A percentile compares a stretch with the other conserved stretches of the same genome.
Conservation (phyloP, 2,329 filamentous ascomycete genomes). For the Penicillium sclerotiorum region DNA sequence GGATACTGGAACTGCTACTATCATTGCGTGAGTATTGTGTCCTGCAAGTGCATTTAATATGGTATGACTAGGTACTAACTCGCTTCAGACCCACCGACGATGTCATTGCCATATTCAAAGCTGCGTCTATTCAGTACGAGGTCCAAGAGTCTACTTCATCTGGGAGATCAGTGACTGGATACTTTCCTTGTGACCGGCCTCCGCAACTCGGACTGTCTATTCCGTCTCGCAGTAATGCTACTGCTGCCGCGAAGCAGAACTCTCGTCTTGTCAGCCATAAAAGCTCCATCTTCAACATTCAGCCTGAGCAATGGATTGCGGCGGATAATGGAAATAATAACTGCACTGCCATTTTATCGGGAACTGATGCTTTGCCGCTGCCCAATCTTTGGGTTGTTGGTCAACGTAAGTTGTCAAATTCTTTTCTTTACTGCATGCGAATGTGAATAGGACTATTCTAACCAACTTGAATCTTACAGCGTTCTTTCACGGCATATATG, state of each 20-base stretch:
- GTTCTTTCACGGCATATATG: slow-evolving; percentile 5
- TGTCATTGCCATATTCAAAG: neutral
- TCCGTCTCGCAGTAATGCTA: slow-evolving; percentile 1
- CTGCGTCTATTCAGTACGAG: neutral
- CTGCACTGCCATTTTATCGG: slow-evolving; percentile 6
- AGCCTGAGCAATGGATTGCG: slow-evolving; percentile 1
- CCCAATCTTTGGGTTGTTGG: slow-evolving; percentile 6
- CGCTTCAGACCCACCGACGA: neutral
- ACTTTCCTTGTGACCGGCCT: slow-evolving; percentile 8
- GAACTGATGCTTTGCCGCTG: neutral
- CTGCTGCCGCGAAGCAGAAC: neutral
- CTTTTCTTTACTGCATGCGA: neutral
- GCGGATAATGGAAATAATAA: slow-evolving; percentile 8
- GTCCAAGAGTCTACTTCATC: neutral
- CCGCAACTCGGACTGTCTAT: slow-evolving; percentile 3
- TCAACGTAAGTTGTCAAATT: slow-evolving; percentile 2
- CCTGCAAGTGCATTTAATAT: too few relatives aligned
- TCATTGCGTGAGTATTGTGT: slow-evolving; percentile 4
- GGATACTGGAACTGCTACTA: slow-evolving; percentile 6
- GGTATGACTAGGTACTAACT: too few relatives aligned
- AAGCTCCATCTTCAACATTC: slow-evolving; percentile 2
- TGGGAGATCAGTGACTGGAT: slow-evolving; percentile 1
- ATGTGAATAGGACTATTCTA: too few relatives aligned
- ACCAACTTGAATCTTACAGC: neutral
- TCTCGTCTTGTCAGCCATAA: slow-evolving; percentile 1